phyloP scores from a whole-genome alignment of 2,329 filamentous ascomycete species.

The Trichoderma atroviride region DNA sequence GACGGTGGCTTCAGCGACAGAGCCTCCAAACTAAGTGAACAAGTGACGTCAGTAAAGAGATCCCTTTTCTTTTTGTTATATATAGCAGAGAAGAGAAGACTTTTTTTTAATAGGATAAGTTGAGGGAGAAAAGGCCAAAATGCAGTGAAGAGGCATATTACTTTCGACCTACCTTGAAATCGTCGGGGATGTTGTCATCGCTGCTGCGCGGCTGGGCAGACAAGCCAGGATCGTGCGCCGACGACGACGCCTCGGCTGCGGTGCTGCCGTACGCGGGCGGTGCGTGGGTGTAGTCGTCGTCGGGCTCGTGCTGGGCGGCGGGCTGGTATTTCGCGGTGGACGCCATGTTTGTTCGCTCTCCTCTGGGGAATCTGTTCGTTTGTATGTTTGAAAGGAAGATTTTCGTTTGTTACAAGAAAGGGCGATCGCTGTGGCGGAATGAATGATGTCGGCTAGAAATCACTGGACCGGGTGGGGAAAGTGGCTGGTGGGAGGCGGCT shows the following conservation, averaged over 20 bases:
- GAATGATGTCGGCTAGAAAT: constrained; percentile 23
- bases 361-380: not conserved
- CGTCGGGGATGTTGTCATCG: constrained; percentile 90
- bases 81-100: not conserved
- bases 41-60: constrained; percentile 12
- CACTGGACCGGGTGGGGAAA: constrained; percentile 27
- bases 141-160: not conserved
- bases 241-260: constrained; percentile 55
- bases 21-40: constrained; percentile 74
- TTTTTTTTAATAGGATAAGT: too few species aligned
- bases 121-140: not conserved
- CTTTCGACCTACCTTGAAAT: constrained; percentile 74
- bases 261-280: constrained; percentile 72
- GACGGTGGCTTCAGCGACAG: constrained; percentile 88
- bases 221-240: constrained; percentile 58
- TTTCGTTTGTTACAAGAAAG: not conserved
- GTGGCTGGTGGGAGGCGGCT: constrained; percentile 3
- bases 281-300: constrained; percentile 77
- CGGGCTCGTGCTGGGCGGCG: constrained; percentile 83
- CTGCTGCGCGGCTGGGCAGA: constrained; percentile 72
- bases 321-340: constrained; percentile 79
- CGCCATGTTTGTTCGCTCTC: constrained; percentile 56
- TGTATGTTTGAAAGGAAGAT: not conserved
- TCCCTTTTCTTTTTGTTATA: not conserved
- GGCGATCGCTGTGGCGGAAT: constrained; percentile 27